Evolutionary conservation across 2,329 filamentous ascomycete species (phyloP).

Genomic region (Neonectria hederae): DNA sequence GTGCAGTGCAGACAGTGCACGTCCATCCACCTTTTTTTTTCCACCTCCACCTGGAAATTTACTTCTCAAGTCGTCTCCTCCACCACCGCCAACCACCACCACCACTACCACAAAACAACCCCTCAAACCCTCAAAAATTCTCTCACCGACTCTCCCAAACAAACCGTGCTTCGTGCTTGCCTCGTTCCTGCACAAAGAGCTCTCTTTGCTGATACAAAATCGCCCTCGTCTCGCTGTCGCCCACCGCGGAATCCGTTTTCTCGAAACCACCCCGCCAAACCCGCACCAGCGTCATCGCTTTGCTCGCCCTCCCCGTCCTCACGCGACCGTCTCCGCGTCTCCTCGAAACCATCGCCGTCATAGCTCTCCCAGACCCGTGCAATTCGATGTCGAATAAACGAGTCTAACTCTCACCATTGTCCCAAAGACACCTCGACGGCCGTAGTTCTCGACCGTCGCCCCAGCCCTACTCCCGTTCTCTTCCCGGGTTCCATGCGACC

Average conservation of each 20-base stretch:
- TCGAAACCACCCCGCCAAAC: constrained; percentile 23
- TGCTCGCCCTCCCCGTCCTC: constrained; percentile 19
- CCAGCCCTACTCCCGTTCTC: constrained; percentile 34
- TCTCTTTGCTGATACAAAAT: too few species aligned
- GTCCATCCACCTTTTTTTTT: constrained; percentile 2
- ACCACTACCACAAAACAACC: constrained; percentile 23
- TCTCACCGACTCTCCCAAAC: constrained; percentile 24
- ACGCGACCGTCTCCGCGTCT: constrained; percentile 30
- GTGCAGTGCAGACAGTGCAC: constrained; percentile 2
- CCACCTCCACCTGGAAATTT: constrained; percentile 18
- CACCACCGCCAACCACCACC: constrained; percentile 10
- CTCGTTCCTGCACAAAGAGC: constrained; percentile 10
- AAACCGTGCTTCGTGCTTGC: constrained; percentile 10
- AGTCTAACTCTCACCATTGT: constrained; percentile 34
- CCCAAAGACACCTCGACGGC: constrained; percentile 39
- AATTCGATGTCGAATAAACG: constrained; percentile 43
- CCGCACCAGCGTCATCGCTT: background rate
- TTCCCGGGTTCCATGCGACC: constrained; percentile 79
- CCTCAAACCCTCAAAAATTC: constrained; percentile 25
- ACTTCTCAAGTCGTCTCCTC: constrained; percentile 17
- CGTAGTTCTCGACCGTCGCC: constrained; percentile 39
- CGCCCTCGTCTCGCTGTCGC: background rate
- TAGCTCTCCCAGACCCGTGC: background rate
- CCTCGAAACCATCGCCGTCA: background rate
- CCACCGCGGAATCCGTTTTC: constrained; percentile 7